Evolutionary conservation across 345 rosid genomes (phyloP).

Genomic region (Leavenworthia alabamica): DNA sequence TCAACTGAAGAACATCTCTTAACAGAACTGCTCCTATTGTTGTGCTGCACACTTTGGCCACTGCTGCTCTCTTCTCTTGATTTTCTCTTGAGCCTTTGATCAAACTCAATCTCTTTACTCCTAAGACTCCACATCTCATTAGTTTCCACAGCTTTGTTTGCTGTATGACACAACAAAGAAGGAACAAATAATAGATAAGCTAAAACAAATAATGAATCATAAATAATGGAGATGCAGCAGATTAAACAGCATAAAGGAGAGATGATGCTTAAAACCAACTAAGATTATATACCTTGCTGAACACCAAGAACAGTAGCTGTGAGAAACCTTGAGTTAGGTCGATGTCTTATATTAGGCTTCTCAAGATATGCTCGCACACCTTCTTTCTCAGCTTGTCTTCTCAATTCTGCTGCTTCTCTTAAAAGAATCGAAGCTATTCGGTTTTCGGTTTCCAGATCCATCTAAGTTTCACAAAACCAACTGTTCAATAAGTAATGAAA

Average conservation of each 20-base stretch:
- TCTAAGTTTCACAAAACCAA: constrained; percentile 24
- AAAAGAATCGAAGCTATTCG: constrained; percentile 76
- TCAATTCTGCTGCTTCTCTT: constrained; percentile 91
- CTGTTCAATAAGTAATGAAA: background rate
- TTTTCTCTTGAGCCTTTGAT: constrained; percentile 42
- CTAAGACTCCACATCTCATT: constrained; percentile 85
- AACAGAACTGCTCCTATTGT: constrained; percentile 22
- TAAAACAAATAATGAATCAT: background rate
- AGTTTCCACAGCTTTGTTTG: constrained; percentile 77
- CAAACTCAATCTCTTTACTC: constrained; percentile 59
- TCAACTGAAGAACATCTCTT: constrained; percentile 32
- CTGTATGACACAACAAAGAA: constrained; percentile 27
- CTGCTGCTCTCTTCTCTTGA: constrained; percentile 37
- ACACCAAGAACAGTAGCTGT: constrained; percentile 92
- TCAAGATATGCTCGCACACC: constrained; percentile 72
- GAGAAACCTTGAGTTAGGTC: constrained; percentile 88
- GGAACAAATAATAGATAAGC: background rate
- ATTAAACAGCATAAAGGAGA: background rate
- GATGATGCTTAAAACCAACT: background rate
- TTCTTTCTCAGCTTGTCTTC: constrained; percentile 67
- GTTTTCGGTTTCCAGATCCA: constrained; percentile 93
- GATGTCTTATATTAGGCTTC: constrained; percentile 54
- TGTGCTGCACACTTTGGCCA: constrained; percentile 34
- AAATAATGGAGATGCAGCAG: background rate
- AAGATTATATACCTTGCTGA: constrained; percentile 55